Evolutionary conservation across 176 grass and related monocot genomes (phyloP).

Genomic region (Cocos nucifera): DNA sequence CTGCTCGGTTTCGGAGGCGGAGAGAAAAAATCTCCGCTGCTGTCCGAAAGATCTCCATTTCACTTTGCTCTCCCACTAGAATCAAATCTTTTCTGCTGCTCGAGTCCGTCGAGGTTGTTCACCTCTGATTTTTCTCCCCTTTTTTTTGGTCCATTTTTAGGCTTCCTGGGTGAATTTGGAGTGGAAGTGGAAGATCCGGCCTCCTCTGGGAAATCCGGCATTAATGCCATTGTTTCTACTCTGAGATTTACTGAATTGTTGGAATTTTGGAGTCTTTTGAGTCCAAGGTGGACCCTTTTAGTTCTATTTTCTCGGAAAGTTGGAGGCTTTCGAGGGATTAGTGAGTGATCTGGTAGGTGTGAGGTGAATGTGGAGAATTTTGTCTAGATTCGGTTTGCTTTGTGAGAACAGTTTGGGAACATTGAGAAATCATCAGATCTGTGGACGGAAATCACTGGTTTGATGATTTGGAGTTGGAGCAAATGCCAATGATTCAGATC

Average conservation of each 20-base stretch:
- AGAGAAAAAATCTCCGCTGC: too few relatives aligned
- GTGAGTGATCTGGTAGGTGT: background rate
- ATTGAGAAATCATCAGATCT: constrained; percentile 13
- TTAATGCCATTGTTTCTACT: constrained; percentile 3
- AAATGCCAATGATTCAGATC: background rate
- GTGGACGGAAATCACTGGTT: background rate
- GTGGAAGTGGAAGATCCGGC: background rate
- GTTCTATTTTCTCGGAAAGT: background rate
- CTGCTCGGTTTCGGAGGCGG: too few relatives aligned
- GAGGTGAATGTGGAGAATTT: too few relatives aligned
- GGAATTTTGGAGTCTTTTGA: background rate
- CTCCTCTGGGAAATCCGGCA: background rate
- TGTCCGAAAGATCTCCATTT: too few relatives aligned
- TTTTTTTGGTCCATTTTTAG: background rate
- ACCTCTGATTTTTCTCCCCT: too few relatives aligned
- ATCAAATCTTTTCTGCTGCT: too few relatives aligned
- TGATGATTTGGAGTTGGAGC: background rate
- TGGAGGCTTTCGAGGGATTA: background rate
- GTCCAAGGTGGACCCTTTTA: background rate
- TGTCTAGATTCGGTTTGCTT: background rate
- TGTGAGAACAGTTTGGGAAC: background rate
- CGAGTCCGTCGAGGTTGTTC: background rate
- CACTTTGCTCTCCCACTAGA: too few relatives aligned
- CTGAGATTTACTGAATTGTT: background rate
- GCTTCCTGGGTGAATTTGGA: background rate